phyloP scores from a whole-genome alignment of 2,329 filamentous ascomycete species.

The Xylaria arbuscula region DNA sequence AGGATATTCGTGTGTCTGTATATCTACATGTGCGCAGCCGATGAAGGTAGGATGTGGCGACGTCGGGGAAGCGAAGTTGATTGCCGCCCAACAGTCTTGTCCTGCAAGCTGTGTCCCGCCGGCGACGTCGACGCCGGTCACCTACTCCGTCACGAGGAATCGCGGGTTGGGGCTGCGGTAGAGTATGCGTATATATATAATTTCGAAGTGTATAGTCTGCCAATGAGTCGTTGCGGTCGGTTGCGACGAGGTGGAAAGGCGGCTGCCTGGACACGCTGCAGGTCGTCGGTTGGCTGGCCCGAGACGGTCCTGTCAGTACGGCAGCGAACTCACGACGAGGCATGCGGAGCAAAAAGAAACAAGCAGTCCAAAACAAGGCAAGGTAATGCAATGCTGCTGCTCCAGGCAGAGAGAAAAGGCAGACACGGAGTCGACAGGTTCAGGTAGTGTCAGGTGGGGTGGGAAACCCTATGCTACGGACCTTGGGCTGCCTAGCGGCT shows the following conservation, averaged over 20 bases:
- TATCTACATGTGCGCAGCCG: slow-evolving; percentile 31
- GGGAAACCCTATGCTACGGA: slow-evolving; percentile 29
- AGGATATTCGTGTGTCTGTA: slow-evolving; percentile 23
- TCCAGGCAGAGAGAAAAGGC: slow-evolving; percentile 29
- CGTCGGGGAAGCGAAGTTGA: slow-evolving; percentile 34
- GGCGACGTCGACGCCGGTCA: slow-evolving; percentile 33
- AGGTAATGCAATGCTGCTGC: slow-evolving; percentile 17
- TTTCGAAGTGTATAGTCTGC: slow-evolving; percentile 20
- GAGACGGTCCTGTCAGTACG: slow-evolving; percentile 27
- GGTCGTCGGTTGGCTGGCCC: slow-evolving; percentile 15
- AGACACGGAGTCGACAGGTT: slow-evolving; percentile 13
- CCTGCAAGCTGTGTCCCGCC: slow-evolving; percentile 49
- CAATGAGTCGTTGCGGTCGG: slow-evolving; percentile 13
- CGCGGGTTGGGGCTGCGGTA: slow-evolving; percentile 16
- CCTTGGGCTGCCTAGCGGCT: slow-evolving; percentile 30
- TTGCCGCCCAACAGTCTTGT: slow-evolving; percentile 48
- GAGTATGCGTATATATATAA: slow-evolving; percentile 32
- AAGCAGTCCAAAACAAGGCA: slow-evolving; percentile 11
- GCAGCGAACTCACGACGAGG: slow-evolving; percentile 16
- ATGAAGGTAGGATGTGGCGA: slow-evolving; percentile 27
- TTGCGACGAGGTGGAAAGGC: slow-evolving; percentile 27
- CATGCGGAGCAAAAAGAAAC: slow-evolving; percentile 5
- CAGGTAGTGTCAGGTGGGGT: slow-evolving; percentile 30
- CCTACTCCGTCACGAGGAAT: slow-evolving; percentile 18
- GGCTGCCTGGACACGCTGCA: slow-evolving; percentile 19